These are phyloP conservation scores for Inosperma sp. DNA, from an alignment of 768 basidiomycete genomes.

Conservation along the genomic window DNA sequence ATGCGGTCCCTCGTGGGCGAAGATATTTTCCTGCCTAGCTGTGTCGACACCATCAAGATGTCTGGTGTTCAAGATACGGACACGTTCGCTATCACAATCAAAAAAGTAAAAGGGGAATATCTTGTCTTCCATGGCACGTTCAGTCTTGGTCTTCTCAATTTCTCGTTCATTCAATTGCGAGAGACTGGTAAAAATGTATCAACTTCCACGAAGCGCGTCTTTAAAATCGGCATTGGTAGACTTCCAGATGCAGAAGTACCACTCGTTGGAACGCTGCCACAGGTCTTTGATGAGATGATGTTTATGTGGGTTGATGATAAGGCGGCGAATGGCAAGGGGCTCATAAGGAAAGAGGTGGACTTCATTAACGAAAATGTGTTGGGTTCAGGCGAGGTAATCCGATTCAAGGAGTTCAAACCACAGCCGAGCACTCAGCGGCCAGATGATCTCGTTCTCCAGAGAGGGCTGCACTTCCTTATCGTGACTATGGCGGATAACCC, in stretches of 20 bases:
- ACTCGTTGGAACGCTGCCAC: background rate
- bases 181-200: background rate
- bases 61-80: background rate
- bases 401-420: background rate
- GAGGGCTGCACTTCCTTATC: background rate
- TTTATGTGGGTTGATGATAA: background rate
- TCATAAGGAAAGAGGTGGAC: background rate
- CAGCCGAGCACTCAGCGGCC: background rate
- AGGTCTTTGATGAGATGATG: background rate
- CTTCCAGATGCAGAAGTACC: background rate
- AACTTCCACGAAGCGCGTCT: background rate
- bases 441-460: background rate
- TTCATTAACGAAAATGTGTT: background rate
- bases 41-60: background rate
- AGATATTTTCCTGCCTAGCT: background rate
- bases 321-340: background rate
- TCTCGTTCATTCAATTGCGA: background rate
- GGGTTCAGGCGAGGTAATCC: background rate
- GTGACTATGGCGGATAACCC: too few relatives aligned
- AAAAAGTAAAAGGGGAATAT: background rate
- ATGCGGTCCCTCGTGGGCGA: background rate
- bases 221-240: background rate
- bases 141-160: background rate
- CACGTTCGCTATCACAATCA: background rate
- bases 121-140: background rate